Conservation (phyloP, 2,329 filamentous ascomycete species). For the Pyrenochaeta sp. region DNA sequence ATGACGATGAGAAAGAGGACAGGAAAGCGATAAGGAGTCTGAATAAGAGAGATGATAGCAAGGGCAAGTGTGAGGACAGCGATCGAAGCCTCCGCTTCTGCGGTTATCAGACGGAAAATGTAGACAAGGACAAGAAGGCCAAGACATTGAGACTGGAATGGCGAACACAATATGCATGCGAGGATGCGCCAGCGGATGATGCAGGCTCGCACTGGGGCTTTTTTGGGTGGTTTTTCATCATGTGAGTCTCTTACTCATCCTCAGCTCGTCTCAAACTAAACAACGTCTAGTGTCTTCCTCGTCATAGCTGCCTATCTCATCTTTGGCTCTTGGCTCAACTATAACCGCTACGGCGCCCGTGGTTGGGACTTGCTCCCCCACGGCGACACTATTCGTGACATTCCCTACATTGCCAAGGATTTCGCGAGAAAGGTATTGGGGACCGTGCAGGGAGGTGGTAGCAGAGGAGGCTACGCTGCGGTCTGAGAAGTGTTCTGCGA, state of each 20-base stretch:
- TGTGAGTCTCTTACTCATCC: conserved; percentile 65
- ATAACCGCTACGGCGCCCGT: conserved; percentile 92
- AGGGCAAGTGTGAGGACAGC: conserved; percentile 41
- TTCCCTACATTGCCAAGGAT: conserved; percentile 92
- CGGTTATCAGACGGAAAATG: conserved; percentile 67
- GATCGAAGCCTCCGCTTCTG: conserved; percentile 74
- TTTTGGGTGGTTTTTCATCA: conserved; percentile 95
- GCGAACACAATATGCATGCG: conserved; percentile 86
- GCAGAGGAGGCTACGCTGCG: conserved; percentile 91
- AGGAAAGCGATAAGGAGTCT: conserved; percentile 23
- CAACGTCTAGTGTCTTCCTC: conserved; percentile 74
- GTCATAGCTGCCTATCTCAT: conserved; percentile 88
- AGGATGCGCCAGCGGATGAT: conserved; percentile 51
- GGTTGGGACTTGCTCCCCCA: conserved; percentile 96
- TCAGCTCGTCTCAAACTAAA: conserved; percentile 15
- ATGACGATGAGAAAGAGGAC: conserved; percentile 51
- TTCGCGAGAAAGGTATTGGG: conserved; percentile 81
- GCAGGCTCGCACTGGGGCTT: conserved; percentile 80
- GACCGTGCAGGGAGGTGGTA: conserved; percentile 82
- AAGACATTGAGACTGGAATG: conserved; percentile 79
- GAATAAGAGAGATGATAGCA: conserved; percentile 41
- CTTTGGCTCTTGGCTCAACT: conserved; percentile 98
- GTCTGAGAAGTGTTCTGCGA: conserved; percentile 63
- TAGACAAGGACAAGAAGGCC: conserved; percentile 56
- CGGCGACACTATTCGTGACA: conserved; percentile 87